These are phyloP conservation scores for Fistulifera pelliculosa DNA, from an alignment of 108 stramenopile genomes.

Conservation along the genomic window DNA sequence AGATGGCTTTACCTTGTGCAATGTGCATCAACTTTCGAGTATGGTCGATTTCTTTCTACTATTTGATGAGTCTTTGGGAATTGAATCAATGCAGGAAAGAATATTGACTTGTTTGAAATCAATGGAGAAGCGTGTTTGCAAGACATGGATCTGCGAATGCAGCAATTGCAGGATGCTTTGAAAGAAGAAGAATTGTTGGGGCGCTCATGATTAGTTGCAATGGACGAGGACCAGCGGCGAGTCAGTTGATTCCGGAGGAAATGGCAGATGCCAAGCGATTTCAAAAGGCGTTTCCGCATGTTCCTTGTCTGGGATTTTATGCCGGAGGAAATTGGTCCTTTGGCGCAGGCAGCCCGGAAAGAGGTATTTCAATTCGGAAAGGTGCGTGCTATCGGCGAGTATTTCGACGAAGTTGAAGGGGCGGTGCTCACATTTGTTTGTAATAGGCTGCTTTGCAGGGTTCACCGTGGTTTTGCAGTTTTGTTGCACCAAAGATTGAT, in stretches of 20 bases:
- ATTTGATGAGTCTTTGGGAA: neutral
- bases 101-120: slow-evolving; percentile 43
- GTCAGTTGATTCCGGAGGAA: slow-evolving; percentile 17
- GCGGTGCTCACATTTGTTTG: no score
- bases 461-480: slow-evolving; percentile 40
- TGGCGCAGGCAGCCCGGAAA: slow-evolving; percentile 34
- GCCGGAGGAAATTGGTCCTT: slow-evolving; percentile 49
- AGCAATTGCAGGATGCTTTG: slow-evolving; percentile 20
- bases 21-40: slow-evolving; percentile 7
- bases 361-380: slow-evolving; percentile 24
- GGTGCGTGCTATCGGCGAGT: no score
- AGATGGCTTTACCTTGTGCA: slow-evolving; percentile 35
- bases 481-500: slow-evolving; percentile 20
- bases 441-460: slow-evolving; percentile 33
- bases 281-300: slow-evolving; percentile 24
- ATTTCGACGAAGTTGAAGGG: no score
- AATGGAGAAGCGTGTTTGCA: slow-evolving; percentile 31
- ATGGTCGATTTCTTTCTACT: slow-evolving; percentile 1
- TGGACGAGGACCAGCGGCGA: slow-evolving; percentile 30
- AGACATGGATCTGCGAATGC: slow-evolving; percentile 33
- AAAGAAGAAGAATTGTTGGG: slow-evolving; percentile 32
- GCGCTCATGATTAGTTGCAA: slow-evolving; percentile 46
- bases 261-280: slow-evolving; percentile 50
- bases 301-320: slow-evolving; percentile 46
- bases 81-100: slow-evolving; percentile 20